Evolutionary conservation across 1,284 basidiomycete genomes (phyloP).

Genomic region (Tilletia indica): DNA sequence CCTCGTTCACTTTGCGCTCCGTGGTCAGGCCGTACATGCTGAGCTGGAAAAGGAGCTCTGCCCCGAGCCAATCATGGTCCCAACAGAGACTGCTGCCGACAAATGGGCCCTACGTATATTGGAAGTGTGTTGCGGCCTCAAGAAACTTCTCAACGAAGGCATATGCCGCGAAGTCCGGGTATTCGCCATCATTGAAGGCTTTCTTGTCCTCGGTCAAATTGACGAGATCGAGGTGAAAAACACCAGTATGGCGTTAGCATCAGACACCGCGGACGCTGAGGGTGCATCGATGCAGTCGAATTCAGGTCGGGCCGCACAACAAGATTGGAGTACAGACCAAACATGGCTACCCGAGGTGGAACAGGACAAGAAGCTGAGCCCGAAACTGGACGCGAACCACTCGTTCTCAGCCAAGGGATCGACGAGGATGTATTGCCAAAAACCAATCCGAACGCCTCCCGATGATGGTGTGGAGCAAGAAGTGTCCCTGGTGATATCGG

Average conservation of each 20-base stretch:
- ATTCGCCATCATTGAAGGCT: constrained; percentile 42
- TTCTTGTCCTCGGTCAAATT: constrained; percentile 44
- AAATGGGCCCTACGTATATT: constrained; percentile 69
- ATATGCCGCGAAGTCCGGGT: constrained; percentile 44
- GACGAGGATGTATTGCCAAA: not conserved
- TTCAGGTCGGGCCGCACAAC: not conserved
- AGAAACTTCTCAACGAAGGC: constrained; percentile 22
- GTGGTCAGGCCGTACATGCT: constrained; percentile 68
- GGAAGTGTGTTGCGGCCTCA: constrained; percentile 29
- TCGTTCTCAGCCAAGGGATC: not conserved
- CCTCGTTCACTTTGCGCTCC: not conserved
- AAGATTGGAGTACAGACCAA: constrained; percentile 4
- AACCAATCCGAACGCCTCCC: not conserved
- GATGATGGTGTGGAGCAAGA: not conserved
- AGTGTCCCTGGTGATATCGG: constrained; percentile 32
- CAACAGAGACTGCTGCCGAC: constrained; percentile 65
- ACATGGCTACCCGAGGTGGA: too few relatives aligned
- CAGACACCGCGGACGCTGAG: not conserved
- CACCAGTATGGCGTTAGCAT: too few relatives aligned
- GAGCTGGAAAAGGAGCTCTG: constrained; percentile 73
- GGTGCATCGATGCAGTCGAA: not conserved
- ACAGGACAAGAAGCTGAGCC: not conserved
- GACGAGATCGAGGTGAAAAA: constrained; percentile 38
- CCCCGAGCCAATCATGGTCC: constrained; percentile 64
- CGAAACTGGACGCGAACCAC: constrained; percentile 17